Evolutionary conservation across 2,329 filamentous ascomycete species (phyloP).

Genomic region (Xylaria digitata): DNA sequence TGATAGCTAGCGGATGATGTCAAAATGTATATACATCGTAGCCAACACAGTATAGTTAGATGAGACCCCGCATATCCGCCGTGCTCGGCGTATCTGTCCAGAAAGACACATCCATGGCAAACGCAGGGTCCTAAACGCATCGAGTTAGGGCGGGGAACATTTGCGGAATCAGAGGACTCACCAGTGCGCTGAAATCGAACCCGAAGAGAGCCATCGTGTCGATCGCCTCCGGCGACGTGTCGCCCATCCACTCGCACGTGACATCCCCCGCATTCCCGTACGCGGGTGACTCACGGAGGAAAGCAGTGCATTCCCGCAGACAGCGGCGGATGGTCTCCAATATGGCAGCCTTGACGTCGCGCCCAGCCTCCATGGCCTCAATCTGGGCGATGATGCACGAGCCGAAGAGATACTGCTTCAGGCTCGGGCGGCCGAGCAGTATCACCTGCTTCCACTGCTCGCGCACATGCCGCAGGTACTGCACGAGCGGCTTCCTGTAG

Average conservation of each 20-base stretch:
- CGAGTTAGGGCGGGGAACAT: neutral
- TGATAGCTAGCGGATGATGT: neutral
- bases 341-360: conserved; percentile 20
- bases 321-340: conserved; percentile 28
- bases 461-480: conserved; percentile 34
- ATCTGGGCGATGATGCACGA: conserved; percentile 42
- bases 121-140: conserved; percentile 25
- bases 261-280: conserved; percentile 14
- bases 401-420: conserved; percentile 43
- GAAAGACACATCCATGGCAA: conserved; percentile 27
- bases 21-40: neutral
- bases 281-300: conserved; percentile 35
- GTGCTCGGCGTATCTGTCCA: conserved; percentile 24
- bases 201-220: conserved; percentile 39
- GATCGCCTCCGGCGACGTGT: conserved; percentile 23
- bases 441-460: conserved; percentile 42
- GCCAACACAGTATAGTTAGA: neutral
- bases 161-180: conserved; percentile 11
- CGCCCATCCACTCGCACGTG: conserved; percentile 23
- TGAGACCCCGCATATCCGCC: conserved; percentile 6
- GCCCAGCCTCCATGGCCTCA: conserved; percentile 31
- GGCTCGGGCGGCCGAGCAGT: conserved; percentile 40
- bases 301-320: conserved; percentile 22
- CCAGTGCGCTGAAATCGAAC: conserved; percentile 39
- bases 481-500: conserved; percentile 37